These are phyloP conservation scores for Populus tomentosa DNA, from an alignment of 441 rosid species.

Conservation along the genomic window DNA sequence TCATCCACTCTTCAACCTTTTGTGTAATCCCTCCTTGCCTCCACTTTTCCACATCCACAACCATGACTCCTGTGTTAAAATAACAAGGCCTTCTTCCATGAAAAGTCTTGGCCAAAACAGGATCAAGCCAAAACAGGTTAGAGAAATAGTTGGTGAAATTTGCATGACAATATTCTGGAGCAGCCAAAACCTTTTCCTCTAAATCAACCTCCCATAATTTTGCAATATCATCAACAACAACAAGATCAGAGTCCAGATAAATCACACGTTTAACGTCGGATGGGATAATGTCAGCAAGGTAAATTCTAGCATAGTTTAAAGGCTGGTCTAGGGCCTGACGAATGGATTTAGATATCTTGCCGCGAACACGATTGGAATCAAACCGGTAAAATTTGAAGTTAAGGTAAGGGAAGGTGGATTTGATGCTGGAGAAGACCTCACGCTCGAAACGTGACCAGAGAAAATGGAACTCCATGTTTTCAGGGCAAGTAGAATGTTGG, in stretches of 20 bases:
- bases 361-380: conserved; percentile 17
- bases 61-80: conserved; percentile 30
- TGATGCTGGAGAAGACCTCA: conserved; percentile 19
- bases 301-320: conserved; percentile 26
- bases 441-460: conserved; percentile 19
- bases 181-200: conserved; percentile 17
- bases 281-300: conserved; percentile 24
- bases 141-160: conserved; percentile 26
- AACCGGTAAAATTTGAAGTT: conserved; percentile 17
- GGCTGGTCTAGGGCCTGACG: conserved; percentile 27
- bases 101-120: conserved; percentile 10
- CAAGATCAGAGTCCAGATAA: conserved; percentile 26
- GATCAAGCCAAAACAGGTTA: conserved; percentile 14
- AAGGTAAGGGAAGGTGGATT: conserved; percentile 26
- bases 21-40: conserved; percentile 30
- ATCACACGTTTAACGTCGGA: conserved; percentile 8
- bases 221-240: conserved; percentile 22
- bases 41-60: conserved; percentile 34
- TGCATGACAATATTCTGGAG: conserved; percentile 31
- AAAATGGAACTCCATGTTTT: conserved; percentile 24
- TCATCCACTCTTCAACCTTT: conserved; percentile 39
- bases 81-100: conserved; percentile 21
- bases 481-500: conserved; percentile 25
- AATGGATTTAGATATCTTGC: conserved; percentile 20
- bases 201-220: conserved; percentile 24